Evolutionary conservation across 371 early-diverging fungal genomes (phyloP).

Genomic region (Rhizopus arrhizus): DNA sequence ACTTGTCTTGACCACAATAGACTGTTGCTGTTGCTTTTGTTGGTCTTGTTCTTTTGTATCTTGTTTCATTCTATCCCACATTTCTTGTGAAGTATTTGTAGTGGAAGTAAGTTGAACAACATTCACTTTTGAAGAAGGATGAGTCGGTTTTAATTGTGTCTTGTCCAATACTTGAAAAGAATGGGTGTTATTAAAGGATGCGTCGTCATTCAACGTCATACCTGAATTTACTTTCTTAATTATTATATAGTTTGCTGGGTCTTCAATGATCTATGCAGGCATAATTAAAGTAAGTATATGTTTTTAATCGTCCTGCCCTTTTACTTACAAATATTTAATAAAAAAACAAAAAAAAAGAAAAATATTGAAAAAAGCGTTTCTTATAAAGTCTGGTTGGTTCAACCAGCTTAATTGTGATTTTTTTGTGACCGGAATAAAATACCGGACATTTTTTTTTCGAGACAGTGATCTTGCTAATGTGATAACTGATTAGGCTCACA

Average conservation of each 20-base stretch:
- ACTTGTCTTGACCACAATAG: conserved; percentile 12
- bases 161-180: conserved; percentile 24
- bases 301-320: too few relatives aligned
- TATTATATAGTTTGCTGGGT: background rate
- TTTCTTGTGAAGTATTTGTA: conserved; percentile 23
- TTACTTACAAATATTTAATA: too few relatives aligned
- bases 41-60: conserved; percentile 14
- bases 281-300: too few relatives aligned
- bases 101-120: conserved; percentile 33
- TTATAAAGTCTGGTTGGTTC: too few relatives aligned
- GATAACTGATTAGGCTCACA: too few relatives aligned
- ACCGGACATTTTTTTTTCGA: too few relatives aligned
- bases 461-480: too few relatives aligned
- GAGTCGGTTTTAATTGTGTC: conserved; percentile 13
- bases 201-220: conserved; percentile 2
- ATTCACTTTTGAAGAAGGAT: conserved; percentile 33
- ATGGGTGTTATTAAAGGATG: conserved; percentile 7
- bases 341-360: too few relatives aligned
- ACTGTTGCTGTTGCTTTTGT: conserved; percentile 7
- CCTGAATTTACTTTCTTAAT: conserved; percentile 31
- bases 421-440: too few relatives aligned
- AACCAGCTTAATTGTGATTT: too few relatives aligned
- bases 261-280: too few relatives aligned
- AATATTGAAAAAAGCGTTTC: too few relatives aligned
- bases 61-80: conserved; percentile 37